Evolutionary conservation across 2,329 filamentous ascomycete genomes (phyloP).

Genomic region (Talaromyces sp.): DNA sequence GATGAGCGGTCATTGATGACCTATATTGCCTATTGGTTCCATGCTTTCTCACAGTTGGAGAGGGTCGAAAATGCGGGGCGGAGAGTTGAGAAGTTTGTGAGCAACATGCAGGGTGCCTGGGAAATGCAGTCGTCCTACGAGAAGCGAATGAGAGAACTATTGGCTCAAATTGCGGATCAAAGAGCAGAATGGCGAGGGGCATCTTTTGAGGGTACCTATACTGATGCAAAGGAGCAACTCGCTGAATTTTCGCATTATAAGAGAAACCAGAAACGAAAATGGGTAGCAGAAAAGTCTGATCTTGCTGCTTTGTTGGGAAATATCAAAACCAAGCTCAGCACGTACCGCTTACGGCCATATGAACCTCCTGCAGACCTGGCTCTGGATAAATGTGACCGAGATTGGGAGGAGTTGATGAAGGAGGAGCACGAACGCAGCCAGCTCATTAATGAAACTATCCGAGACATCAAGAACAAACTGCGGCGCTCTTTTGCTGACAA

Average conservation of each 20-base stretch:
- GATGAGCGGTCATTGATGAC: conserved; percentile 98
- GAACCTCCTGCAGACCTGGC: conserved; percentile 80
- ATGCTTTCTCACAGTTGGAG: conserved; percentile 98
- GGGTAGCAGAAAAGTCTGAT: conserved; percentile 98
- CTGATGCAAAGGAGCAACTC: conserved; percentile 84
- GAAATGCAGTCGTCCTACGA: conserved; percentile 99
- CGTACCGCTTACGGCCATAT: conserved; percentile 85
- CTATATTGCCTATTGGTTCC: conserved; percentile 99
- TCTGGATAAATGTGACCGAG: conserved; percentile 72
- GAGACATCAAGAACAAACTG: conserved; percentile 95
- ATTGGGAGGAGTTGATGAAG: conserved; percentile 74
- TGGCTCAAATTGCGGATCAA: conserved; percentile 69
- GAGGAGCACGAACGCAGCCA: conserved; percentile 85
- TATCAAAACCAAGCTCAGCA: conserved; percentile 97
- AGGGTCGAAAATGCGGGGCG: conserved; percentile 95
- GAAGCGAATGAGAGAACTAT: conserved; percentile 76
- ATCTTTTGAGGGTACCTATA: conserved; percentile 84
- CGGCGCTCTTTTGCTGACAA: conserved; percentile 94
- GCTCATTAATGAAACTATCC: conserved; percentile 94
- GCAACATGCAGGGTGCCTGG: conserved; percentile 98
- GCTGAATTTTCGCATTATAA: conserved; percentile 83
- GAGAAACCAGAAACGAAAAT: conserved; percentile 79
- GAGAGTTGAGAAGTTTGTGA: conserved; percentile 95
- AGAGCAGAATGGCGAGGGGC: conserved; percentile 70
- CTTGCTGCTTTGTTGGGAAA: conserved; percentile 88